These are phyloP conservation scores for Cladosporium sp. DNA, from an alignment of 2,329 filamentous ascomycete species.

Conservation along the genomic window DNA sequence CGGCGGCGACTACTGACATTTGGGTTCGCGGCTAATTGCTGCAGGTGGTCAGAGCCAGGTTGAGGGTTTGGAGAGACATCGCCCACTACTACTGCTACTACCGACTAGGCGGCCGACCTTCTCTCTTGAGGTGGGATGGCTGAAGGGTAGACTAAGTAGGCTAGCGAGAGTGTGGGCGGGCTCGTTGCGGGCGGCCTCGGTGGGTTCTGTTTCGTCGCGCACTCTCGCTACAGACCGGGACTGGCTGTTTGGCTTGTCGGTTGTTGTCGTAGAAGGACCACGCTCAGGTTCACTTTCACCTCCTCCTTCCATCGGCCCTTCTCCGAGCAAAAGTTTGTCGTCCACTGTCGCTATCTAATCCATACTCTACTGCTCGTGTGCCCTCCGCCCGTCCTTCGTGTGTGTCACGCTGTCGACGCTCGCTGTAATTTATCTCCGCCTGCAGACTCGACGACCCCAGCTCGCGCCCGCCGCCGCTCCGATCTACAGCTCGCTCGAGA, in stretches of 20 bases:
- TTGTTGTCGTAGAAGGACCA: not conserved
- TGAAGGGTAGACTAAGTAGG: not conserved
- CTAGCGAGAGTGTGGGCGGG: not conserved
- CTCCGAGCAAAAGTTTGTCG: constrained; percentile 6
- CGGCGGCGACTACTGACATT: not conserved
- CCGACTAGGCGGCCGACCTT: not conserved
- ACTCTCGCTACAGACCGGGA: constrained; percentile 10
- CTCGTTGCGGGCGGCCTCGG: not conserved
- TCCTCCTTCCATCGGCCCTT: constrained; percentile 18
- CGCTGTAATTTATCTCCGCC: not conserved
- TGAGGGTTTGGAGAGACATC: constrained; percentile 6
- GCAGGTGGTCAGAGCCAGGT: not conserved
- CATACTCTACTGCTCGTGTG: constrained; percentile 12
- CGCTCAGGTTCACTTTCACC: constrained; percentile 10
- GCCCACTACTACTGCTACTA: not conserved
- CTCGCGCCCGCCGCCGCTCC: not conserved
- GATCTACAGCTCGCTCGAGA: not conserved
- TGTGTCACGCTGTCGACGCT: not conserved
- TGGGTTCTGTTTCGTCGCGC: not conserved
- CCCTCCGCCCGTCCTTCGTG: not conserved
- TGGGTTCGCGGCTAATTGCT: constrained; percentile 10
- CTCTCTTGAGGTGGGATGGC: not conserved
- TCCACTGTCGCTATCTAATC: constrained; percentile 4
- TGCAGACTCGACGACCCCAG: constrained; percentile 6
- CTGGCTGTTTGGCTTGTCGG: not conserved